These are phyloP conservation scores for Trypanosoma conorhini DNA, from an alignment of 208 protist species.

Conservation along the genomic window DNA sequence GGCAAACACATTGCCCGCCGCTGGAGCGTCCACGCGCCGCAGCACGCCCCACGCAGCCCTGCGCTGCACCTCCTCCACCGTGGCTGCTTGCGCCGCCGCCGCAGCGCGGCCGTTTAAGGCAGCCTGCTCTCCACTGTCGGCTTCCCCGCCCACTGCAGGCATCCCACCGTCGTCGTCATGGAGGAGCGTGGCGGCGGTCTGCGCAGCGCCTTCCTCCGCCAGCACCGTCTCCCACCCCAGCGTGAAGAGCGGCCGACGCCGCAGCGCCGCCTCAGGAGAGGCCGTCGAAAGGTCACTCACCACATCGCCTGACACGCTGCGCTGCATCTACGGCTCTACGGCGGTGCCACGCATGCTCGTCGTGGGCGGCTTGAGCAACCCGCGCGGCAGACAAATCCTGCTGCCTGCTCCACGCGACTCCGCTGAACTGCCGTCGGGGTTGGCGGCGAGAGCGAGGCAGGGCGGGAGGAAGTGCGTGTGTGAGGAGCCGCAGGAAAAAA, in stretches of 20 bases:
- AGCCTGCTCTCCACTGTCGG: too few relatives aligned
- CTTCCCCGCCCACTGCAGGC: too few relatives aligned
- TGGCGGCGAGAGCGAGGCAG: not conserved
- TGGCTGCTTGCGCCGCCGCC: not conserved
- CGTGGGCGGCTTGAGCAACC: not conserved
- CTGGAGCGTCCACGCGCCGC: not conserved
- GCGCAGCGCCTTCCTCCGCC: not conserved
- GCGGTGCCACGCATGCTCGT: not conserved
- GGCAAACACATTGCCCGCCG: not conserved
- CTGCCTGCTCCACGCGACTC: not conserved
- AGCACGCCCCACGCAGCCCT: not conserved
- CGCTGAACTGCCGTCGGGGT: not conserved
- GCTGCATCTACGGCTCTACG: not conserved
- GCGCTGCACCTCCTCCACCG: not conserved
- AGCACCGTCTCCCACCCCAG: slow-evolving; percentile 19
- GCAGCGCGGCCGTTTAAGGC: too few relatives aligned
- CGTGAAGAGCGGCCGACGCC: slow-evolving; percentile 5
- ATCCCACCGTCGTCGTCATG: not conserved
- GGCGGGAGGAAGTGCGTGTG: not conserved
- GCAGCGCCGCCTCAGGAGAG: not conserved
- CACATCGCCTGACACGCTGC: not conserved
- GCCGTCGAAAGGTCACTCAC: not conserved
- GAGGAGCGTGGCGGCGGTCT: not conserved
- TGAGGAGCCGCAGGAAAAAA: not conserved
- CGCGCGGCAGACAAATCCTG: not conserved